A percentile compares a stretch with the other conserved stretches of the same genome.
Evolutionary conservation across 78 protist species (phyloP).

Genomic region (slime mould (Dictyostelium discoideum)): dicty_2.7 NC_007090.3:1584001-1584500

Average conservation of each 20-base stretch:
- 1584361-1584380: neutral
- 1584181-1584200: slow-evolving; percentile 62
- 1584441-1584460: slow-evolving; percentile 30
- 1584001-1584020: slow-evolving; percentile 69
- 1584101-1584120: slow-evolving; percentile 75
- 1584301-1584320: neutral
- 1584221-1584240: slow-evolving; percentile 57
- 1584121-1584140: slow-evolving; percentile 61
- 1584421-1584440: slow-evolving; percentile 43
- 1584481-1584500: neutral
- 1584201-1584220: slow-evolving; percentile 53
- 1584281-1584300: neutral
- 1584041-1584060: slow-evolving; percentile 54
- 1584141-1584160: slow-evolving; percentile 39
- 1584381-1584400: neutral
- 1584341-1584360: neutral
- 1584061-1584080: slow-evolving; percentile 61
- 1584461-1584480: slow-evolving; percentile 12
- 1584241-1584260: slow-evolving; percentile 49
- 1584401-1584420: neutral
- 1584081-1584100: slow-evolving; percentile 69
- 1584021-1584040: slow-evolving; percentile 60
- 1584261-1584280: neutral
- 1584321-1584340: neutral
- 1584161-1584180: slow-evolving; percentile 41